Conservation (phyloP, 2,329 filamentous ascomycete species). For the Diaporthe nobilis region DNA sequence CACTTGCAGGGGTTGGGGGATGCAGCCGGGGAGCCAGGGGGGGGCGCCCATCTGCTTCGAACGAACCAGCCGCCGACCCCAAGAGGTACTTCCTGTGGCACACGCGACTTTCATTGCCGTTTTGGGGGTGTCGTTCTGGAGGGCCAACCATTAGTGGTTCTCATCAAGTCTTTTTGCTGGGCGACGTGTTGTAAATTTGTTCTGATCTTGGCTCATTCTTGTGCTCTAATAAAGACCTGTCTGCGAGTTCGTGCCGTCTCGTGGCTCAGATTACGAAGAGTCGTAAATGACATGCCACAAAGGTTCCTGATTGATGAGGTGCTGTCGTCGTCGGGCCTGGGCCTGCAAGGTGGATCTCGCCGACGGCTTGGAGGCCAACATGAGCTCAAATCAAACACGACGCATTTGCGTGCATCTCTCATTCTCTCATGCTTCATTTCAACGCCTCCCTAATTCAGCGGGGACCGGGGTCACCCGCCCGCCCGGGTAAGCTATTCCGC, state of each 20-base stretch:
- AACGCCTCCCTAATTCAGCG: constrained; percentile 30
- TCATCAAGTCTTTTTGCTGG: not conserved
- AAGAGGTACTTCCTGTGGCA: constrained; percentile 20
- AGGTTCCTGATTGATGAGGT: constrained; percentile 19
- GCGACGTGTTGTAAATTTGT: constrained; percentile 5
- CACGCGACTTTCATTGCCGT: constrained; percentile 31
- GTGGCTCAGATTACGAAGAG: not conserved
- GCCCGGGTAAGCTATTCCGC: constrained; percentile 30
- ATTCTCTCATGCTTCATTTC: constrained; percentile 26
- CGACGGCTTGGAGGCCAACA: constrained; percentile 17
- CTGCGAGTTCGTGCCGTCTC: constrained; percentile 3
- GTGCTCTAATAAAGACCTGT: not conserved
- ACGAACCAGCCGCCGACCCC: constrained; percentile 21
- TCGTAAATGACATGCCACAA: constrained; percentile 30
- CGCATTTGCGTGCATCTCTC: constrained; percentile 25
- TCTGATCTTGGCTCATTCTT: constrained; percentile 16
- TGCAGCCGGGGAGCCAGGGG: constrained; percentile 30
- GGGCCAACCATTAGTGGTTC: not conserved
- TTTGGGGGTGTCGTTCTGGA: constrained; percentile 13
- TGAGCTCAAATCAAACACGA: constrained; percentile 35
- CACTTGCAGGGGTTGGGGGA: constrained; percentile 19
- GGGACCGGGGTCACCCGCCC: constrained; percentile 31
- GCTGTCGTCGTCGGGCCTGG: constrained; percentile 4
- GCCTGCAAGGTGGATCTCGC: constrained; percentile 31
- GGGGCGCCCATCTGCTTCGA: constrained; percentile 27